Base-by-base conservation (phyloP, 176 grass and related monocot species). In the Tillandsia fasciculata region DNA sequence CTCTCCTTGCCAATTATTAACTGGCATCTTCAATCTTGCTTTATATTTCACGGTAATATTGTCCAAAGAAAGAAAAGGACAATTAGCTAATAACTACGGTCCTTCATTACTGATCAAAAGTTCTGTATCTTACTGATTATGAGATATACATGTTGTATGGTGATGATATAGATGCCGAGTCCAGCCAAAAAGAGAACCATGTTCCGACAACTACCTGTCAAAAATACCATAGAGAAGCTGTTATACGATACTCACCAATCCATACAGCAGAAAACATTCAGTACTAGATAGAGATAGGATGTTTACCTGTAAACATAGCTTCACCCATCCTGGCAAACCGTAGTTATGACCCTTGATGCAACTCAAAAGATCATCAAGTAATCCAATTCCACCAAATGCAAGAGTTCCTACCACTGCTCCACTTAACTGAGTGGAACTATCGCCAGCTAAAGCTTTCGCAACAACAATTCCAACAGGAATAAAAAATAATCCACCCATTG, bases 401-500 rank as follows among this genome's bases (percentile, higher is more conserved):
- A 90, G 8, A 52, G 89, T 97, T 48, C 76, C 83, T 72, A 87
- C 52, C 48, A 75, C 81, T 72, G 87, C 83, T 77, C 86, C 89
- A 83, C 81, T 90, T 53, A 90, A 52, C 66, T 52, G 78, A 77
- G 57, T 82, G 49, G 74, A 83, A 67, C 72, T 83, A 12, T 52
- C 67, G 83, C 84, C 87, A 80, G 69, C 76, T 11, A 87, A 72
- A 49, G 70, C 74, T 83, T 63, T 84, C 79, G 84, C 84, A 75
- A 90, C 84, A 64, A 79, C 70, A 79, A 97, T 85, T 70, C 86
- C 94, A 78, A 97, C 64, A 49, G 89, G 89, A 58, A 97, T 64
- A 51, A 97, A 93, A 68, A 92, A 97, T 50, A 97, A 51, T 49
- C 94, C 94, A 79, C 87, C 94, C 94, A 90, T 92, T 76, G 84